Conservation (phyloP, 176 grass and related monocot species). For the Guadua angustifolia region DNA sequence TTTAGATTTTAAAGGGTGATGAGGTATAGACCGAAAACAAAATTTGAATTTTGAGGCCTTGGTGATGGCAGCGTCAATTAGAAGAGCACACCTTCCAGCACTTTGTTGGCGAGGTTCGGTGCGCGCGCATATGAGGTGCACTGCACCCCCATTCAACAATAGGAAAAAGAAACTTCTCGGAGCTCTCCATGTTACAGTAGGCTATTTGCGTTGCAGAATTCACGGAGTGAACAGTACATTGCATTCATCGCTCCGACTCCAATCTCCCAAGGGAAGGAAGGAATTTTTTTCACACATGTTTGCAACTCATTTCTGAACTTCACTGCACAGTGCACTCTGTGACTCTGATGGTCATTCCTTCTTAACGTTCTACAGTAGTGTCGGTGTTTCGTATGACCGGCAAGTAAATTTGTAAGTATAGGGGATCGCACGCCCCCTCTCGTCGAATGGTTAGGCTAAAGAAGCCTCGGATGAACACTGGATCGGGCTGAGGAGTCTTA, state of each 20-base stretch:
- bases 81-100: too few relatives aligned
- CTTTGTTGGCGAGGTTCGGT: background rate
- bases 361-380: background rate
- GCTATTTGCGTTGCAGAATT: background rate
- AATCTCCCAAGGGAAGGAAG: background rate
- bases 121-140: background rate
- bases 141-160: background rate
- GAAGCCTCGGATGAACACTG: too few relatives aligned
- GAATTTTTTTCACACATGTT: background rate
- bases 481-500: too few relatives aligned
- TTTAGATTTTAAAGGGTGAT: too few relatives aligned
- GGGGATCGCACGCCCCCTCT: too few relatives aligned
- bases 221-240: background rate
- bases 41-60: too few relatives aligned
- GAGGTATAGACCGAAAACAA: too few relatives aligned
- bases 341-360: background rate
- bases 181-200: background rate
- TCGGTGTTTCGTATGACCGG: too few relatives aligned
- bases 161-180: background rate
- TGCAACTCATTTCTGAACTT: background rate
- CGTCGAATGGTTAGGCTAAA: too few relatives aligned
- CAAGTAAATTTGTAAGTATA: too few relatives aligned
- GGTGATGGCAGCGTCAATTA: background rate
- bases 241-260: background rate
- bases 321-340: background rate